phyloP scores from a whole-genome alignment of 2,329 filamentous ascomycete genomes.

The Talaromyces sp. region DNA sequence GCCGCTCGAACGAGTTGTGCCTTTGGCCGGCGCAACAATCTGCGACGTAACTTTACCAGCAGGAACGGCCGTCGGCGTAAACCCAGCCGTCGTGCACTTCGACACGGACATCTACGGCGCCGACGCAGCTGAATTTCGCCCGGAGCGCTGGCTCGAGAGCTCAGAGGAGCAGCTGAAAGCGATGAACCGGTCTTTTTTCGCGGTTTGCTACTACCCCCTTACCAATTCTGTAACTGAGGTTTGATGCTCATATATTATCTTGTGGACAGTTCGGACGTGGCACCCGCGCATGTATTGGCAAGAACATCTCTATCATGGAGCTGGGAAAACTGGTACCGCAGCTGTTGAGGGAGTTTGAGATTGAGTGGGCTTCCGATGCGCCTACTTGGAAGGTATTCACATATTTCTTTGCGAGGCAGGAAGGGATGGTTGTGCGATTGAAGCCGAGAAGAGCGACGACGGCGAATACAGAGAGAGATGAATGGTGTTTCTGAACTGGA shows the following conservation, averaged over 20 bases:
- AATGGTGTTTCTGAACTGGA: neutral
- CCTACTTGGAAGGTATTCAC: neutral
- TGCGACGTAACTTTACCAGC: neutral
- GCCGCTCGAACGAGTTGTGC: neutral
- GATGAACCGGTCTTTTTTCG: neutral
- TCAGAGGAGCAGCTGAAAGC: neutral
- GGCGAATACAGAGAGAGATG: neutral
- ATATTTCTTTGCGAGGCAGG: neutral
- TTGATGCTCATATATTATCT: neutral
- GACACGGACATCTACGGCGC: neutral
- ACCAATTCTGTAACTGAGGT: neutral
- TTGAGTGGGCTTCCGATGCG: neutral
- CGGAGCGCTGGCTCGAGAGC: slow-evolving; percentile 1
- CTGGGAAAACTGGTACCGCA: neutral
- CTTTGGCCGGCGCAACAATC: neutral
- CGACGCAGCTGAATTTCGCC: neutral
- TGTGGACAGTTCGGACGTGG: neutral
- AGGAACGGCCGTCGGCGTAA: slow-evolving; percentile 1
- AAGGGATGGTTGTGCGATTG: neutral
- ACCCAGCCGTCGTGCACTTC: neutral
- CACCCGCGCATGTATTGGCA: neutral
- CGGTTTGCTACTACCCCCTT: neutral
- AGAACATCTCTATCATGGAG: neutral
- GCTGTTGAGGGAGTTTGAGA: neutral
- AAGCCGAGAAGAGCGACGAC: neutral